phyloP scores from a whole-genome alignment of 768 basidiomycete genomes.

The Phylloporus sp. region DNA sequence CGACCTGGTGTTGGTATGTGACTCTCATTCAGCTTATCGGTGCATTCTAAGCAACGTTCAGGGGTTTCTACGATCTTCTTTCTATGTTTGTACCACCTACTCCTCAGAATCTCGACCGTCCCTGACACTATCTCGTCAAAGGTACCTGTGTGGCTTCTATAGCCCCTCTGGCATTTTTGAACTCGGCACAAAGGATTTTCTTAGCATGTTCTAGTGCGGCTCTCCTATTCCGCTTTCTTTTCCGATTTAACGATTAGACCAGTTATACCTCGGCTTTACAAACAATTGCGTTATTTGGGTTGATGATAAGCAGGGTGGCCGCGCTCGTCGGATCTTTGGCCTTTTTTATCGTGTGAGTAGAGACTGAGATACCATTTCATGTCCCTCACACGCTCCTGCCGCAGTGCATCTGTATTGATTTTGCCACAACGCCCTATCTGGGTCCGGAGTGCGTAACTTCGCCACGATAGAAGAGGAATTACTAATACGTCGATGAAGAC shows the following conservation, averaged over 20 bases:
- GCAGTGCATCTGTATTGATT: constrained; percentile 34
- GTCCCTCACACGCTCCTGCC: constrained; percentile 14
- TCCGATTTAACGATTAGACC: constrained; percentile 4
- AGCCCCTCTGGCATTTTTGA: constrained; percentile 26
- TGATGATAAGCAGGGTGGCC: constrained; percentile 64
- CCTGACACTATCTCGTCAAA: constrained; percentile 18
- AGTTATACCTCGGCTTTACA: constrained; percentile 36
- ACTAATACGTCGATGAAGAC: constrained; percentile 33
- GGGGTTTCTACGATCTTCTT: constrained; percentile 60
- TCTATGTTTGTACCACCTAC: constrained; percentile 33
- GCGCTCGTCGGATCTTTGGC: constrained; percentile 54
- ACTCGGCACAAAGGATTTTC: constrained; percentile 43
- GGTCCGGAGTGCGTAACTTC: constrained; percentile 34
- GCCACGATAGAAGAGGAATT: neutral
- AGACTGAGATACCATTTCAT: neutral
- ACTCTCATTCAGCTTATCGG: neutral
- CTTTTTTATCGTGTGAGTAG: constrained; percentile 53
- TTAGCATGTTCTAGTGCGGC: constrained; percentile 36
- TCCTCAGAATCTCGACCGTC: neutral
- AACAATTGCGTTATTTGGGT: constrained; percentile 68
- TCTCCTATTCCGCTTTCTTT: neutral
- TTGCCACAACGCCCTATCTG: constrained; percentile 37
- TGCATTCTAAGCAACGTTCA: constrained; percentile 21
- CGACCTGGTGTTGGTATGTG: constrained; percentile 63
- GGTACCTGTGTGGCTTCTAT: constrained; percentile 44